Conservation (phyloP, 345 rosid genomes). For the Salix udensis region DNA sequence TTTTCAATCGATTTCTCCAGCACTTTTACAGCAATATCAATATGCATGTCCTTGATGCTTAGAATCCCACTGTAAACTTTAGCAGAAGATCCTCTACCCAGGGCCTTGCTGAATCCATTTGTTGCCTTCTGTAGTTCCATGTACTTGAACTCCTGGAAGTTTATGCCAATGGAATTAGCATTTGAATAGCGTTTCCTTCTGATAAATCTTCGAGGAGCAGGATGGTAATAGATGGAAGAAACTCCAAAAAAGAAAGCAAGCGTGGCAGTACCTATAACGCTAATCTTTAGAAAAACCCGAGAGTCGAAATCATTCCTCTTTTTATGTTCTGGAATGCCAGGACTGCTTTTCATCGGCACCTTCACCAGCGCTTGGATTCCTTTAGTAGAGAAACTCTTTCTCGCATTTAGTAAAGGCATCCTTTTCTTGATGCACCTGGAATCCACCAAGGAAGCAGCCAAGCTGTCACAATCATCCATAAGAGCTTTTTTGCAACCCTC, state of each 20-base stretch:
- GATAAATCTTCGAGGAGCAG: constrained; percentile 6
- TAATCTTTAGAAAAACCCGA: constrained; percentile 6
- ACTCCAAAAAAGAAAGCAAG: constrained; percentile 22
- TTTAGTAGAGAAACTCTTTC: constrained; percentile 23
- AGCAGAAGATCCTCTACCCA: constrained; percentile 34
- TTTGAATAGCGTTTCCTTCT: not conserved
- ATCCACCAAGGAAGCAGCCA: constrained; percentile 22
- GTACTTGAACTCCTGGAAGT: constrained; percentile 27
- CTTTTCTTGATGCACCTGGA: constrained; percentile 24
- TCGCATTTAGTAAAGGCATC: constrained; percentile 25
- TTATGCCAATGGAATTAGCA: constrained; percentile 15
- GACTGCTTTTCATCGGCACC: constrained; percentile 25
- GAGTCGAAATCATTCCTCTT: not conserved
- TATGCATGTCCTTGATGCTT: not conserved
- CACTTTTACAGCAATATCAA: constrained; percentile 28
- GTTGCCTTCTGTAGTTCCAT: constrained; percentile 24
- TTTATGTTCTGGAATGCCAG: not conserved
- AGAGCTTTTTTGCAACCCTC: constrained; percentile 32
- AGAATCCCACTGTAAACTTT: constrained; percentile 26
- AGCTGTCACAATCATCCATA: constrained; percentile 26
- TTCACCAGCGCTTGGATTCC: constrained; percentile 27
- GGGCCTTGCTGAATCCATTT: constrained; percentile 17
- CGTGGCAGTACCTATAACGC: constrained; percentile 15
- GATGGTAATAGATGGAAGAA: constrained; percentile 22
- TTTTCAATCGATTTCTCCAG: constrained; percentile 23